Base-by-base conservation (phyloP, 2,329 filamentous ascomycete genomes). In the Colletotrichum zoysiae region DNA sequence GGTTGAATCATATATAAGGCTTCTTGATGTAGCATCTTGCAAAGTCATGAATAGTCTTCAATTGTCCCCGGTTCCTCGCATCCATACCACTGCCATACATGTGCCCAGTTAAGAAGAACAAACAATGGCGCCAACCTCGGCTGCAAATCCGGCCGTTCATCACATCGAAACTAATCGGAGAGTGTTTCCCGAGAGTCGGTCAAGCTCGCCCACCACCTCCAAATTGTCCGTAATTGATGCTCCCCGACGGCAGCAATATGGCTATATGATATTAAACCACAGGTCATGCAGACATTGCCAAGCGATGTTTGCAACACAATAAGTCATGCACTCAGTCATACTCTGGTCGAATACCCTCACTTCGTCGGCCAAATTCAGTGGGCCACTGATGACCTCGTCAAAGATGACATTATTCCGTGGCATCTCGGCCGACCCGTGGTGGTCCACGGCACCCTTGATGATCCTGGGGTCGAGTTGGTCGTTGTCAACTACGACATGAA, bases 141-240 rank as follows among this genome's bases (percentile, higher is more conserved):
- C 8, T 4, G 23, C 57, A 12, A 35, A 23, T 30, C 40, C 14
- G n/a, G 8, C 5, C 26, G 1, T 18, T 48, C 33, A 23, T 26
- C 38, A 14, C 26, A 44, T 63, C 51, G 48, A 68, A 26, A 12
- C 35, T 1, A 44, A 40, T 14, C 55, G 48, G 6, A 65, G 66
- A 18, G 50, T 70, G 4, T 60, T 70, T 12, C 70, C 65, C 7
- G 53, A 60, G 9, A 50, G 46, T 8, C 33, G 48, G 12, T 57
- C 59, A 2, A 11, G 42, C 2, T 42, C 23, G 16, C 55, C 59
- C 14, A 44, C 40, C 30, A 26, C 59, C 4, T 56, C 70, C 1
- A 65, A 65, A 26, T 75, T 85, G 0, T 85, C 83, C 5, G 83
- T 85, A 35, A 75, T 83, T 18, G 85, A 86, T 76, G 82, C 82